phyloP scores from a whole-genome alignment of 345 rosid genomes.

The Raphanus sativus region DNA sequence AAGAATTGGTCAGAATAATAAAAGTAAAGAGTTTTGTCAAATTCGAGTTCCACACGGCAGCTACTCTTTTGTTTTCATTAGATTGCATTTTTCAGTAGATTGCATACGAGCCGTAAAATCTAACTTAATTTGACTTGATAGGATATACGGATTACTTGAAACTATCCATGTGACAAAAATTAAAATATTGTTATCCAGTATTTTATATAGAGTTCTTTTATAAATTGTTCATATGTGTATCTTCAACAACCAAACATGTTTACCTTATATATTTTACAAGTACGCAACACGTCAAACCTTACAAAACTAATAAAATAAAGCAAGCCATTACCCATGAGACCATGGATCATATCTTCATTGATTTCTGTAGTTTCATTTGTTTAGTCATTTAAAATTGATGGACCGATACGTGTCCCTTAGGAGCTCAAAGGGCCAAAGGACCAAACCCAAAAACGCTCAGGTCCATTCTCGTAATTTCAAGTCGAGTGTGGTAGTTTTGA shows the following conservation, averaged over 20 bases:
- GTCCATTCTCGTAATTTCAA: slow-evolving; percentile 19
- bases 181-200: neutral
- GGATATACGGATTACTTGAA: neutral
- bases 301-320: neutral
- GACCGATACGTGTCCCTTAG: slow-evolving; percentile 39
- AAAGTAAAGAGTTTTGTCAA: slow-evolving; percentile 31
- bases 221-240: slow-evolving; percentile 9
- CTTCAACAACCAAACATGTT: slow-evolving; percentile 19
- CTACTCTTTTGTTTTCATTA: slow-evolving; percentile 32
- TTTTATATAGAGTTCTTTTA: neutral
- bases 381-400: slow-evolving; percentile 1
- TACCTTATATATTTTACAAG: neutral
- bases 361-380: neutral
- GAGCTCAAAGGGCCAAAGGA: slow-evolving; percentile 45
- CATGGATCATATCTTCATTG: slow-evolving; percentile 3
- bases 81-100: slow-evolving; percentile 24
- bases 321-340: neutral
- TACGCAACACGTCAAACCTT: slow-evolving; percentile 16
- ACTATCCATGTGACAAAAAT: slow-evolving; percentile 1
- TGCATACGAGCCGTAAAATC: slow-evolving; percentile 30
- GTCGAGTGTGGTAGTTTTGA: slow-evolving; percentile 25
- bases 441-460: slow-evolving; percentile 12
- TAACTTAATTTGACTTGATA: slow-evolving; percentile 20
- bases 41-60: slow-evolving; percentile 55
- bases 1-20: slow-evolving; percentile 11